Base-by-base conservation (phyloP, 371 early-diverging fungal species). In the Funneliformis caledonium region DNA sequence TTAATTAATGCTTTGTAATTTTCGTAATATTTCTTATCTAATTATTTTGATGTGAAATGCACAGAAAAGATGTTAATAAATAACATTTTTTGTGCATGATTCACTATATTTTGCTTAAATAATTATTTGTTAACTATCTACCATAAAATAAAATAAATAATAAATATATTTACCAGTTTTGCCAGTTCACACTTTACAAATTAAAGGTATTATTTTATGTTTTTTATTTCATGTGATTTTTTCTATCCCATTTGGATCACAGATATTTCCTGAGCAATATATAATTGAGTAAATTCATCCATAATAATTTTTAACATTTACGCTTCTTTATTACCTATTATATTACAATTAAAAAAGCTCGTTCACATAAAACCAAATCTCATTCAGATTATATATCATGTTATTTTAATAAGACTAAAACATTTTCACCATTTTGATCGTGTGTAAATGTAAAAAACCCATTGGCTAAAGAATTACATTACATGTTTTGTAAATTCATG, bases 291-390 rank as follows among this genome's bases (percentile, higher is more conserved):
- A 81, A 81, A 81, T 61, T 47, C 19, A 43, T 52, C 61, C 52
- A 80, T 78, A 42, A 7, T 8, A 62, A 31, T 16, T 22, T 48
- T 62, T 2, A 7, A 48, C 19, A 43, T 80, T 62, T 60, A 59
- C 12, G 70, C 56, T 10, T 43, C 60, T 37, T 65, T 56, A 11
- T 22, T 14, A 26, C n/a, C 19, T n/a, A 59, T 45, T 10, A 19
- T 62, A 77, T 78, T 4, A 72, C 80, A 14, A 81, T 76, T 52
- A 81, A 47, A 16, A 81, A 22, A 70, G 78, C 81, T 16, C 81
- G 80, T 16, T 78, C 81, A n/a, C 81, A 68, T n/a, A n/a, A n/a
- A n/a, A n/a, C n/a, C n/a, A 81, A 78, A 62, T 81, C 81, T 81
- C 81, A 60, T 11, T 61, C 4, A 78, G 60, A 72, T n/a, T 42